Conservation (phyloP, 306 rosid genomes). For the Geum urbanum region DNA sequence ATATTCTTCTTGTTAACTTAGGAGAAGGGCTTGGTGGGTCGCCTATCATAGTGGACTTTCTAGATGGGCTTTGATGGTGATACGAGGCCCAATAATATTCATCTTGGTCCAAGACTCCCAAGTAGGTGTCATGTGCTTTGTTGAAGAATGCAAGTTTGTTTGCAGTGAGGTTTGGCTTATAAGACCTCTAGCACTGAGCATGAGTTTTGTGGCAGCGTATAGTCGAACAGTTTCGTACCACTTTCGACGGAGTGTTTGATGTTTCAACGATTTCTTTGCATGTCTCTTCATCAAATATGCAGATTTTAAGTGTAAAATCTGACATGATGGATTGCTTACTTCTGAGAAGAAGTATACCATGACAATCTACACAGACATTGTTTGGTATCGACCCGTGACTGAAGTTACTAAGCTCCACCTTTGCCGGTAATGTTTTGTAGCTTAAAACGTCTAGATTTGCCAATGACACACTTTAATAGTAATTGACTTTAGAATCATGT, state of each 20-base stretch:
- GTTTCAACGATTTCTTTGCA: no score
- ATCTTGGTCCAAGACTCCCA: neutral
- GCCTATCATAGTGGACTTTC: neutral
- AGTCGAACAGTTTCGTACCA: no score
- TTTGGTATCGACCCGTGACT: neutral
- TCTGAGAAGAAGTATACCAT: no score
- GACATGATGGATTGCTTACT: no score
- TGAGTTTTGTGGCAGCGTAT: no score
- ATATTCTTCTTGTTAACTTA: neutral
- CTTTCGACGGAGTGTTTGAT: no score
- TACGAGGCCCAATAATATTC: neutral
- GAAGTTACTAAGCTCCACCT: neutral
- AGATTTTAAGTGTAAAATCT: no score
- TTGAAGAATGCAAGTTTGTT: no score
- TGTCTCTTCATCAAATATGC: no score
- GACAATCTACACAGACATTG: no score
- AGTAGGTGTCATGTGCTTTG: neutral
- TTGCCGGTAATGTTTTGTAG: neutral
- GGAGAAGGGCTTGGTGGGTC: neutral
- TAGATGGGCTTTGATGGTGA: neutral
- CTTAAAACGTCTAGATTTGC: neutral
- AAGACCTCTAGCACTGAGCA: no score
- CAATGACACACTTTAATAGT: neutral
- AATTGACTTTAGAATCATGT: neutral
- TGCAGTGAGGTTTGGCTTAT: no score